Base-by-base conservation (phyloP, 352 stramenopile genomes). In the Pythium monospermum region DNA sequence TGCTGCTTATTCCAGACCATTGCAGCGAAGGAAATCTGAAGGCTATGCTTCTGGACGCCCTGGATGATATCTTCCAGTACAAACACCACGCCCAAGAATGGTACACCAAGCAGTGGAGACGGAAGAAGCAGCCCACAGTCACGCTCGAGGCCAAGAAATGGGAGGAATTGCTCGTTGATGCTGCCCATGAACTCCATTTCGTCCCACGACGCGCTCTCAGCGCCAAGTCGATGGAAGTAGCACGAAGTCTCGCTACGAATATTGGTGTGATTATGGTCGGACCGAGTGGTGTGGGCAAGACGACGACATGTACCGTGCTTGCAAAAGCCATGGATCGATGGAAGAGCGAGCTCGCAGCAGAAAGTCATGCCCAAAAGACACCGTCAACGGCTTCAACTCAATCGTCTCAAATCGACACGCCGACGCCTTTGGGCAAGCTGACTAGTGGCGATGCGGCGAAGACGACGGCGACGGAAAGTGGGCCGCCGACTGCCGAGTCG, bases 81-180 rank as follows among this genome's bases (percentile, higher is more conserved):
- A 12, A 28, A 10, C 2, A 44, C 13, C 59, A 53, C 26, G 19
- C 40, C n/a, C 30, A 38, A 8, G 59, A 67, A 28, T 67, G 59
- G 59, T 67, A 62, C 36, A 35, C 28, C 8, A 30, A 37, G 21
- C 59, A 67, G 31, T 67, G 59, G 59, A 53, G 21, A 35, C 52
- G 59, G 15, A 43, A 30, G 4, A 38, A 51, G 22, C 1, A 16
- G 4, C 36, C 49, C 10, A 54, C 15, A 10, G 12, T 45, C 3
- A 31, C 42, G 19, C 4, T 6, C 1, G 47, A 52, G 19, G 25
- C 28, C 4, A 50, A 51, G 27, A 52, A 39, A n/a, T 46, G 49
- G 4, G 44, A 55, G 11, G 47, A 43, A 18, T 18, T 45, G 13
- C 18, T 65, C 26, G 49, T 57, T 26, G 49, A 53, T 0, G 58